Evolutionary conservation across 2,329 filamentous ascomycete species (phyloP), one percentile per base, ranked within the genome.

Genomic region (Juglanconis sp.): DNA sequence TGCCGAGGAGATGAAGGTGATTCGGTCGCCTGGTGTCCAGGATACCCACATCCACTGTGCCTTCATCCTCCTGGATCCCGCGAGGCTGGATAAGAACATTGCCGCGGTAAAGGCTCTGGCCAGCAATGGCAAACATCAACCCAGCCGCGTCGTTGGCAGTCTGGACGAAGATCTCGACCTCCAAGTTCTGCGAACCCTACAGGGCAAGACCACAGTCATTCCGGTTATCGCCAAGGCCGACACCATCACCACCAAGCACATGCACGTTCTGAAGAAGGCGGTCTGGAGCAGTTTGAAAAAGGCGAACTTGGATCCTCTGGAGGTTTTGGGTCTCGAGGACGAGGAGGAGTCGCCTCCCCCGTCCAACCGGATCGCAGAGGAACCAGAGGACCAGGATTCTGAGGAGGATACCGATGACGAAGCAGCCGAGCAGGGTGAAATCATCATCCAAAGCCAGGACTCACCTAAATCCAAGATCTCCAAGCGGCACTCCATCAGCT

Each of bases 21-120:
- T 97, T 64, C 90, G 95, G 69, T 92, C 93, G 56, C 94, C 95
- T 32, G 94, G 93, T 59, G 90, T 91, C 65, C 91, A 92, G 72
- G 95, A 99, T 78, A 97, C 94, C 54, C 95, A 99, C 74, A 96
- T 99, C 66, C 95, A 99, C 73, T 96, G 92, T 66, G 92, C 92
- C 57, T 96, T 99, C 76, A 82, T 98, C 59, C 80, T 99, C 58
- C 85, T 99, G 57, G 95, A 99, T 72, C 95, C 95, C 1, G 81
- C 87, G 56, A 88, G 91, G 50, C 85, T 99, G 31, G 93, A 96
- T 70, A 83, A 87, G 67, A 97, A 94, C 68, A 87, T 96, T 61
- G 84, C 88, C 31, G 81, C 86, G 1, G 84, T 86, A 24, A 86
- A 87, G 68, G 82, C 82, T 8, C 68, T 73, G 59, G 74, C 80